phyloP scores from a whole-genome alignment of 169 alveolate species.

The Besnoitia besnoiti region DNA sequence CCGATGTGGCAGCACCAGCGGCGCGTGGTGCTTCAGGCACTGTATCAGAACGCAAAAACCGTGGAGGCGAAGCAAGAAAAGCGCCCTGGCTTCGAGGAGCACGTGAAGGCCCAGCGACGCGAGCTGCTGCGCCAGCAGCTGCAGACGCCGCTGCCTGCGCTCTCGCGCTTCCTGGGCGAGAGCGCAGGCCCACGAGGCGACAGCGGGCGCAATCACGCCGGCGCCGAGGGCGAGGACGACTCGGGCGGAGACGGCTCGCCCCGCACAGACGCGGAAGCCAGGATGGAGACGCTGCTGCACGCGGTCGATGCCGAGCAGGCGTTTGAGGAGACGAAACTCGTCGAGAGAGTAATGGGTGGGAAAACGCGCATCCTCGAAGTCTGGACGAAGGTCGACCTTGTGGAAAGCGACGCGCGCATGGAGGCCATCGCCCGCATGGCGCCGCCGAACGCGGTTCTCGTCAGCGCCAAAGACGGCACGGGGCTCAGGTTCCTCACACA shows the following conservation, averaged over 20 bases:
- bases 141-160: conserved; percentile 10
- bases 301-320: conserved; percentile 40
- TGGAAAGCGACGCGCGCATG: conserved; percentile 10
- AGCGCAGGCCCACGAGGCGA: not conserved
- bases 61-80: not conserved
- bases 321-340: not conserved
- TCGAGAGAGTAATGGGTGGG: conserved; percentile 16
- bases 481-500: not conserved
- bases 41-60: not conserved
- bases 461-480: not conserved
- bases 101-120: not conserved
- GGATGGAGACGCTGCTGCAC: not conserved
- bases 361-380: conserved; percentile 21
- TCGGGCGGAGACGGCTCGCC: too few species aligned
- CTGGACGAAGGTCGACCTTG: conserved; percentile 28
- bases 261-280: not conserved
- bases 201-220: too few species aligned
- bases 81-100: not conserved
- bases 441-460: conserved; percentile 35
- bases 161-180: not conserved
- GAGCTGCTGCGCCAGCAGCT: not conserved
- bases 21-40: conserved; percentile 35
- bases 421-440: not conserved
- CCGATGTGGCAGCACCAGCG: conserved; percentile 52
- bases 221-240: too few species aligned